Evolutionary conservation across 176 grass and related monocot genomes (phyloP), one percentile per base, ranked within the genome.

Genomic region (Elaeis guineensis): DNA sequence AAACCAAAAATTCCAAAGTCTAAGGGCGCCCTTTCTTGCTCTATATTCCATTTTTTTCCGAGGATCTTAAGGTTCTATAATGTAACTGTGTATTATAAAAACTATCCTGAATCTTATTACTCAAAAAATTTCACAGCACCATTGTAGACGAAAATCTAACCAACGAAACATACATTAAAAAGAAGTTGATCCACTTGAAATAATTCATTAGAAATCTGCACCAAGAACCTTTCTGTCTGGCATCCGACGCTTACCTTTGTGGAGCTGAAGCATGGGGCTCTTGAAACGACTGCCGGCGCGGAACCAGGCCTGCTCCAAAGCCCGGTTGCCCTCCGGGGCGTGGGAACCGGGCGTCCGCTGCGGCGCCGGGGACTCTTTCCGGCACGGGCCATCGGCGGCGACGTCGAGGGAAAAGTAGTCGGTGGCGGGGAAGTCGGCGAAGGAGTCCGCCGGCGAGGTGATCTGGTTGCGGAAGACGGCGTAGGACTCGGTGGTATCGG

Each of bases 211-310:
- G 9, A 44, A 44, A 44, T 14, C 35, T 14, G 11, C 35, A 44
- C 9, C 35, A 44, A 11, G 35, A 14, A 44, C 9, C 35, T 11
- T 44, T 3, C 35, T 44, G 8, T 44, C 35, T 44, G 35, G 2
- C 35, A 44, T 9, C 35, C 35, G 35, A 44, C 35, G 9, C 7
- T 70, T 59, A 92, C 88, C 94, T 71, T 93, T 89, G 59, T 99
- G 88, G 29, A 99, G 85, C 79, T 99, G 94, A 73, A 99, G 82
- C 94, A 99, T 99, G 63, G 88, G 94, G 61, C 94, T 99, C 57
- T 71, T 83, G 61, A 99, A 93, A 30, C 71, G 69, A 59, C 82
- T 59, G 21, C 85, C 82, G 22, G 71, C 73, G 19, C 55, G 85
- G 57, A 98, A 98, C 88, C 94, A 93, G 14, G 85, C 81, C 49